phyloP scores from a whole-genome alignment of 2,329 filamentous ascomycete genomes.

The Fusarium oxysporum region DNA sequence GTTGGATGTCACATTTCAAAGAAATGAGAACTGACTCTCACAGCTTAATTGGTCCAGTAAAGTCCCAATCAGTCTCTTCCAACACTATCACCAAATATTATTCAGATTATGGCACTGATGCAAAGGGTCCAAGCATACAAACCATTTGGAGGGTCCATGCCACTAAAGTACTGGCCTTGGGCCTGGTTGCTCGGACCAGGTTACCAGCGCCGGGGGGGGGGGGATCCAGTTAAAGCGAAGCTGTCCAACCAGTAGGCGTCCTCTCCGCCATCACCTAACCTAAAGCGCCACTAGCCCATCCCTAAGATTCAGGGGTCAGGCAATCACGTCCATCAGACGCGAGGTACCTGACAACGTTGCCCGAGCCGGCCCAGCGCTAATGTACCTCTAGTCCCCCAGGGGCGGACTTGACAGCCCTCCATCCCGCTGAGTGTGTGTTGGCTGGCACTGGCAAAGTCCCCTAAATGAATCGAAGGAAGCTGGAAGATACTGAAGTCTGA shows the following conservation, averaged over 20 bases:
- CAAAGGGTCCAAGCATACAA: conserved; percentile 38
- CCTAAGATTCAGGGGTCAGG: conserved; percentile 37
- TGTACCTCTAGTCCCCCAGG: conserved; percentile 26
- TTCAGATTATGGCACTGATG: conserved; percentile 26
- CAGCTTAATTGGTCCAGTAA: background rate
- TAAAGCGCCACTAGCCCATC: conserved; percentile 8
- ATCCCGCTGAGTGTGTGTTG: conserved; percentile 20
- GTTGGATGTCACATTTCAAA: background rate
- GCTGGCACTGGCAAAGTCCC: background rate
- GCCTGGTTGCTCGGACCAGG: conserved; percentile 36
- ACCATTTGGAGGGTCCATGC: conserved; percentile 24
- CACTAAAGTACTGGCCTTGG: conserved; percentile 23
- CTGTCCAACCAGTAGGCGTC: conserved; percentile 34
- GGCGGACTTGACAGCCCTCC: conserved; percentile 43
- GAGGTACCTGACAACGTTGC: conserved; percentile 38
- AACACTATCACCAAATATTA: conserved; percentile 6
- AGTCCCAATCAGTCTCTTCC: background rate
- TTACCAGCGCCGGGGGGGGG: conserved; percentile 28
- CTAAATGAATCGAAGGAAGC: conserved; percentile 33
- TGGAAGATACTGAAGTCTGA: conserved; percentile 16
- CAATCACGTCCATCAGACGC: conserved; percentile 23
- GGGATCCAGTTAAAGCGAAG: conserved; percentile 6
- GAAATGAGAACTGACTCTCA: conserved; percentile 17
- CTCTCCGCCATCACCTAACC: conserved; percentile 20
- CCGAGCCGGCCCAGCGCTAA: conserved; percentile 31